Base-by-base conservation (phyloP, 495 filamentous ascomycete genomes). In the Xylaria sp. region DNA sequence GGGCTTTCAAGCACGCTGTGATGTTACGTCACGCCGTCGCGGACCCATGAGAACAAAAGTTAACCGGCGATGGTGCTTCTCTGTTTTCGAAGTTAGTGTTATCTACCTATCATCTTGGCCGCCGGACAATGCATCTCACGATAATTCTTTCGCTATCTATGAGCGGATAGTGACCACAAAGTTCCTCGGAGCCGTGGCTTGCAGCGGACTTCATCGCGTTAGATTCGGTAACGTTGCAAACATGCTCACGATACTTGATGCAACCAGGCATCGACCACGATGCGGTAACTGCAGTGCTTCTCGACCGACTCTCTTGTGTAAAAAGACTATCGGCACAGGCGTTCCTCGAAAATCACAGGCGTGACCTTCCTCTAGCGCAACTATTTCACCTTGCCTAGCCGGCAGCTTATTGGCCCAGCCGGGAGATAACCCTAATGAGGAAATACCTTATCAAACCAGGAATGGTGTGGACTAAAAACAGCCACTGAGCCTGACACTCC, bases 381-480 rank as follows among this genome's bases (percentile, higher is more conserved):
- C 43, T 59, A 52, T 41, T 46, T 59, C 66, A 63, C 62, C 44
- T 37, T 40, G 65, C 44, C 57, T 6, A 62, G 57, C 58, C 46
- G 33, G 59, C 19, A 61, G 24, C 24, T 69, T 14, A 61, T 41
- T 69, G 67, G 67, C 57, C 33, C 12, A 53, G 58, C 11, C 57
- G 57, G 67, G 44, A 53, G n/a, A 63, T 43, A 63, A 21, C 29
- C 68, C 46, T 5, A 63, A 70, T 53, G 33, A 63, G 68, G 68
- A 70, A 70, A 46, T 55, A 69, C 33, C 46, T 70, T 63, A 70
- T 70, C 68, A 52, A 70, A 53, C 59, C 21, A n/a, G 68, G 58
- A 33, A 63, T 55, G 68, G 68, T 35, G 33, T 61, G 58, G 68
- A 24, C 33, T 52, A 35, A 26, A 35, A 70, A 29, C 26, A 55